Evolutionary conservation across 176 grass and related monocot species (phyloP).

Genomic region (Olyra latifolia): DNA sequence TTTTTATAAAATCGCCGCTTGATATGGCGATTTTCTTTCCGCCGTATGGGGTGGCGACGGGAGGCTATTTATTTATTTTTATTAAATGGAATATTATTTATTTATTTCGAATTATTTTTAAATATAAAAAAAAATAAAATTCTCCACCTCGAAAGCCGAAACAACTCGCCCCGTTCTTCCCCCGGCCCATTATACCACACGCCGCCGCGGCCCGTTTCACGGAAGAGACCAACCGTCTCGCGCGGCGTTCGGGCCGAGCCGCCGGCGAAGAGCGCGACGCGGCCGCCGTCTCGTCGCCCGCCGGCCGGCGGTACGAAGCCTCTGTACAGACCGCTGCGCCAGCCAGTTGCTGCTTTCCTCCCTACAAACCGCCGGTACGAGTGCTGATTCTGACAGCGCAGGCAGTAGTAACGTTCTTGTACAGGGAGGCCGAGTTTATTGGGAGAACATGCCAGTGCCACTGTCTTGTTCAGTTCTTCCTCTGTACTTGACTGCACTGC

Average conservation of each 20-base stretch:
- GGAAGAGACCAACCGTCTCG: not conserved
- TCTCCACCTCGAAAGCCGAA: not conserved
- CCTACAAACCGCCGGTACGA: not conserved
- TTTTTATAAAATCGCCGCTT: no score
- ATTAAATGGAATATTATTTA: no score
- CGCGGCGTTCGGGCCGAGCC: no score
- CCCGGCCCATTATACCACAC: not conserved
- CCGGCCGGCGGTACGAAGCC: not conserved
- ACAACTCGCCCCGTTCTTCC: not conserved
- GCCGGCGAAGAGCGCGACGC: no score
- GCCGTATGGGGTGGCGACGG: no score
- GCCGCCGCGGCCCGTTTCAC: not conserved
- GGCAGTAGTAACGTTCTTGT: not conserved
- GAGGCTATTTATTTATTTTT: no score
- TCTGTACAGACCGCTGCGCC: not conserved
- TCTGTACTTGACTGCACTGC: not conserved
- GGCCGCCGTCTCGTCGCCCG: not conserved
- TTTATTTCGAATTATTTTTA: no score
- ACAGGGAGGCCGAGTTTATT: not conserved
- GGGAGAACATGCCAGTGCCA: not conserved
- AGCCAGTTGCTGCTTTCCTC: not conserved
- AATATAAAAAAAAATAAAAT: no score
- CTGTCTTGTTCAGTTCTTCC: not conserved
- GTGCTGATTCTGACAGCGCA: not conserved
- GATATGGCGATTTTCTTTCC: no score